Evolutionary conservation across 306 rosid species (phyloP).

Genomic region (Alnus glutinosa): DNA sequence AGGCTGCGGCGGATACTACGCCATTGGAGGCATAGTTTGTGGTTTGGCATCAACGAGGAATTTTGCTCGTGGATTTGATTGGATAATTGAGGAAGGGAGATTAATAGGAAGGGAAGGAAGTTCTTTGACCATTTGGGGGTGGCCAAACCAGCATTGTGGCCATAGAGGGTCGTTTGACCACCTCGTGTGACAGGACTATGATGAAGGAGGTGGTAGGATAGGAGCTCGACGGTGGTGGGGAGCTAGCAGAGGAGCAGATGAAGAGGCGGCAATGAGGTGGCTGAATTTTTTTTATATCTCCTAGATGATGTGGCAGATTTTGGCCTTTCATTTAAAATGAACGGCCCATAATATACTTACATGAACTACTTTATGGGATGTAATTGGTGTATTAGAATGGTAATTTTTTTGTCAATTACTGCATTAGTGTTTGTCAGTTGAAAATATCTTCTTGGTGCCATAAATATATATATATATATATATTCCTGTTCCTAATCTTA

Average conservation of each 20-base stretch:
- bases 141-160: no score
- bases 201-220: no score
- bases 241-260: no score
- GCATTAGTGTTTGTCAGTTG: not conserved
- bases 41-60: constrained; percentile 20
- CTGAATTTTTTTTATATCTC: no score
- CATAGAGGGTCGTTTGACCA: no score
- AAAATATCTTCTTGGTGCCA: not conserved
- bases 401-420: not conserved
- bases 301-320: no score
- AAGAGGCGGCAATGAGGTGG: no score
- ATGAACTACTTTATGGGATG: not conserved
- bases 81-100: constrained; percentile 10
- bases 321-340: no score
- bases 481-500: not conserved
- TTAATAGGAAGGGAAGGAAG: constrained; percentile 29
- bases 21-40: constrained; percentile 25
- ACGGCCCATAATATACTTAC: not conserved
- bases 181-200: no score
- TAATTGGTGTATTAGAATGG: not conserved
- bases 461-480: no score
- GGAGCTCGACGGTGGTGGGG: no score
- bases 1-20: constrained; percentile 26
- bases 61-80: constrained; percentile 13
- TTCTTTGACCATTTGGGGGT: no score